Evolutionary conservation across 345 rosid species (phyloP), one percentile per base, ranked within the genome.

Genomic region (Boechera retrofracta): DNA sequence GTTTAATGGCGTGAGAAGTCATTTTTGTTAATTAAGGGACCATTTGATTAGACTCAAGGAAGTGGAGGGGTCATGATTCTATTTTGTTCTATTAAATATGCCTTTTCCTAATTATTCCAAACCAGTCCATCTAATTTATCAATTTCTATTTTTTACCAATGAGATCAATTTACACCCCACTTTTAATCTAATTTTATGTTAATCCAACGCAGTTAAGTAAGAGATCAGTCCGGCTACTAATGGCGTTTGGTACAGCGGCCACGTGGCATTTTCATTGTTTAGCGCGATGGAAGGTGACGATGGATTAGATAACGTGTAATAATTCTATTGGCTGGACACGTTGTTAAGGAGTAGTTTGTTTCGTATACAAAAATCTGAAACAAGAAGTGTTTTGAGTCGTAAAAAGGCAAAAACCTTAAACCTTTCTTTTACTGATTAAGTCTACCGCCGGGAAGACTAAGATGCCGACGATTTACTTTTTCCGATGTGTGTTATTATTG

Each of bases 61-160:
- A 71, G 81, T 77, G 81, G 81, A 29, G 32, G 16, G 41, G 77
- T 77, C 81, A 71, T 77, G 77, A 39, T 72, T 38, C 31, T 48
- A 36, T 55, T 42, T 70, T 44, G 0, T 58, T 57, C 16, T 38
- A 12, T 28, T 70, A 7, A 39, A 12, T 76, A 35, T 11, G 10
- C 18, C n/a, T 39, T 45, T 51, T 15, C 26, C 7, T 65, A 48
- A 28, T 48, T 38, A 57, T 74, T 2, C 44, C 45, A 36, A 6
- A 11, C 0, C 9, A 12, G 0, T 0, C 65, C 57, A 31, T 74
- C 4, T 58, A n/a, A 1, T 57, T 67, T 48, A 9, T 12, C 0
- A 45, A 1, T 10, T 6, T 45, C 16, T 15, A 11, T 42, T 21
- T 32, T 0, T 0, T 61, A 54, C 45, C 21, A 76, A 15, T 38